Base-by-base conservation (phyloP, 192 early-diverging fungal species). In the Coemansia erecta region DNA sequence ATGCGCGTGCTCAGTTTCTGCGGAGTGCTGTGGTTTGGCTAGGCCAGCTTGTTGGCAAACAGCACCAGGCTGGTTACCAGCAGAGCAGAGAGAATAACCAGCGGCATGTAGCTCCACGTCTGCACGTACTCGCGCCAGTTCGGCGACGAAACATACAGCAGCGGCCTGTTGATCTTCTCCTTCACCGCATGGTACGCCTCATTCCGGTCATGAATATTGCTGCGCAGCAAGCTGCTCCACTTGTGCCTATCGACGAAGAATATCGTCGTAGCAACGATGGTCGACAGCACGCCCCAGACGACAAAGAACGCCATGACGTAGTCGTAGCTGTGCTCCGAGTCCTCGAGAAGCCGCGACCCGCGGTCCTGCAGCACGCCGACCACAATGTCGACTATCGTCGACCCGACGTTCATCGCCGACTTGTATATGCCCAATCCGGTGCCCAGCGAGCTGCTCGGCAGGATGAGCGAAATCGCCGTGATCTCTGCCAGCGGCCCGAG, bases 391-490 rank as follows among this genome's bases (percentile, higher is more conserved):
- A 85, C 78, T 19, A 85, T 82, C 1, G 84, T 82, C 3, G 81
- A 78, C 14, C 84, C 85, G 12, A 83, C 81, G 56, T 85, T 85
- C 64, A 80, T 83, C 0, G 83, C 77, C n/a, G 72, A 80, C 66
- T 87, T 87, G 75, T 84, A 87, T 12, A 87, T 65, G 4, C 85
- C 84, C 23, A 85, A 57, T 9, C 81, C 84, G 3, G 85, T 85
- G 35, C 85, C 85, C 31, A 85, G 72, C 15, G 83, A 80, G 48
- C 61, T 81, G n/a, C 73, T 70, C 2, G 81, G 84, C 9, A 85
- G 35, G n/a, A 84, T 72, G 35, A 87, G 76, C 42, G 78, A 77
- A n/a, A 87, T 83, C 5, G 83, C 75, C 2, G 85, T 81, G 53
- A 87, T 81, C 60, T 83, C 81, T 8, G 77, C 60, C 53, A 87